A percentile compares a stretch with the other conserved stretches of the same genome.
phyloP scores from a whole-genome alignment of 495 filamentous ascomycete genomes.

The Hamigera avellanea region DNA sequence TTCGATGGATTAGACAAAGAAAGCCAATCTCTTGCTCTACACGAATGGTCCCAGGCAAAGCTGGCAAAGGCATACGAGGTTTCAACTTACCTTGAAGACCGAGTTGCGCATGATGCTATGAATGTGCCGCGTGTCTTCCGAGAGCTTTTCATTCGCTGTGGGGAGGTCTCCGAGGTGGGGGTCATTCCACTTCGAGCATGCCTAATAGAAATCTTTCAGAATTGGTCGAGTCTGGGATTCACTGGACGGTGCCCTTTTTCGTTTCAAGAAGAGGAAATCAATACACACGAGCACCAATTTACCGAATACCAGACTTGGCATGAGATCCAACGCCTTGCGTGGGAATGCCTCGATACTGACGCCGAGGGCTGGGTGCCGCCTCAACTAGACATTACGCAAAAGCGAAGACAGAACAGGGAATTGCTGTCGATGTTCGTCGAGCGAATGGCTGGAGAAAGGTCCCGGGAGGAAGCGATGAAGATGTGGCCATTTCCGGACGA shows the following conservation, averaged over 20 bases:
- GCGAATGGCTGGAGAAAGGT: slow-evolving; percentile 13
- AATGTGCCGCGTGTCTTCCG: slow-evolving; percentile 18
- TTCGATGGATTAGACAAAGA: slow-evolving; percentile 19
- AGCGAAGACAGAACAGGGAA: slow-evolving; percentile 16
- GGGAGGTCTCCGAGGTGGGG: slow-evolving; percentile 20
- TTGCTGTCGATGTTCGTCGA: slow-evolving; percentile 17
- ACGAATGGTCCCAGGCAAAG: slow-evolving; percentile 14
- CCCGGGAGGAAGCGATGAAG: slow-evolving; percentile 13
- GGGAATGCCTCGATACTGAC: slow-evolving; percentile 26
- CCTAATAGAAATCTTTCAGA: slow-evolving; percentile 21
- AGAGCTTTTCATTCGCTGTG: slow-evolving; percentile 22
- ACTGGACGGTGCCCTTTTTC: slow-evolving; percentile 16
- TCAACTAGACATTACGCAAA: slow-evolving; percentile 17
- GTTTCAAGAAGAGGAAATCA: slow-evolving; percentile 16
- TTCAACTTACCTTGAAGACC: slow-evolving; percentile 16
- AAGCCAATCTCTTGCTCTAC: slow-evolving; percentile 10
- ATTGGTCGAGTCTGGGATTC: slow-evolving; percentile 19
- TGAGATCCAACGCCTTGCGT: slow-evolving; percentile 16
- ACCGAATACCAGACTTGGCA: slow-evolving; percentile 18
- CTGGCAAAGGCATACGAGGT: slow-evolving; percentile 25
- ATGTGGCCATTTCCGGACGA: slow-evolving; percentile 30
- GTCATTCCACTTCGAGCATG: slow-evolving; percentile 22
- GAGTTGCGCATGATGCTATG: slow-evolving; percentile 17
- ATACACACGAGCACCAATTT: slow-evolving; percentile 16
- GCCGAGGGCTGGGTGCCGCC: slow-evolving; percentile 25